Evolutionary conservation across 306 rosid species (phyloP).

Genomic region (Dalbergia cochinchinensis): DNA sequence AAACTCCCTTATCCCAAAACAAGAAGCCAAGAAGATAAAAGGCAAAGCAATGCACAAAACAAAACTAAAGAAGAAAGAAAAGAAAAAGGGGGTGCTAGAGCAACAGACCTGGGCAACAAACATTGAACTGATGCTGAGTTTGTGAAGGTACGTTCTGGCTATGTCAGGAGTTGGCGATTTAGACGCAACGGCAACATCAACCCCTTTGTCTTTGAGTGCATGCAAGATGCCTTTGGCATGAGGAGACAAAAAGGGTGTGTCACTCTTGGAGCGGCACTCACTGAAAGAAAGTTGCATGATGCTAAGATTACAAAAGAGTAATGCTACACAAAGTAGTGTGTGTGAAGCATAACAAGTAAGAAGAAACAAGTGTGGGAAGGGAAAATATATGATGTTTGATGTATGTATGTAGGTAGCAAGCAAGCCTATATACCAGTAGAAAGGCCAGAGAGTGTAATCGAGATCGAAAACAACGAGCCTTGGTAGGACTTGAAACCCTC

Average conservation of each 20-base stretch:
- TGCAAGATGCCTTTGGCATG: constrained; percentile 71
- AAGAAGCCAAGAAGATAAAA: not conserved
- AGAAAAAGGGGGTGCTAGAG: not conserved
- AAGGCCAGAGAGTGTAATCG: constrained; percentile 96
- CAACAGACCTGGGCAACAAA: constrained; percentile 45
- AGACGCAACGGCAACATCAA: constrained; percentile 84
- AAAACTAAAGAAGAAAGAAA: not conserved
- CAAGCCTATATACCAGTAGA: constrained; percentile 63
- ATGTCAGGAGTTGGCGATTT: constrained; percentile 86
- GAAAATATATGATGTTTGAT: too few relatives aligned
- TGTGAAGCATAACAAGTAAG: too few relatives aligned
- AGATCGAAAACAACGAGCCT: constrained; percentile 86
- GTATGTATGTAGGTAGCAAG: too few relatives aligned
- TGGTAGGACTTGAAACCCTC: constrained; percentile 54
- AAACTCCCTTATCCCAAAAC: too few relatives aligned
- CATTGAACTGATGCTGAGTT: constrained; percentile 47
- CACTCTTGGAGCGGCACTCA: constrained; percentile 86
- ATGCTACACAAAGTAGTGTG: too few relatives aligned
- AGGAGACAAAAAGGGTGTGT: constrained; percentile 77
- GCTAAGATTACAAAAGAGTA: not conserved
- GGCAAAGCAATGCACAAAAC: too few relatives aligned
- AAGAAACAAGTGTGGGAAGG: too few relatives aligned
- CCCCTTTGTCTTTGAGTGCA: constrained; percentile 71
- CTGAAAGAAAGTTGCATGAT: constrained; percentile 55
- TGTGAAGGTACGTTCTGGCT: constrained; percentile 71